A percentile compares a stretch with the other conserved stretches of the same genome.
Conservation (phyloP, 495 filamentous ascomycete species). For the Tuber borchii region DNA sequence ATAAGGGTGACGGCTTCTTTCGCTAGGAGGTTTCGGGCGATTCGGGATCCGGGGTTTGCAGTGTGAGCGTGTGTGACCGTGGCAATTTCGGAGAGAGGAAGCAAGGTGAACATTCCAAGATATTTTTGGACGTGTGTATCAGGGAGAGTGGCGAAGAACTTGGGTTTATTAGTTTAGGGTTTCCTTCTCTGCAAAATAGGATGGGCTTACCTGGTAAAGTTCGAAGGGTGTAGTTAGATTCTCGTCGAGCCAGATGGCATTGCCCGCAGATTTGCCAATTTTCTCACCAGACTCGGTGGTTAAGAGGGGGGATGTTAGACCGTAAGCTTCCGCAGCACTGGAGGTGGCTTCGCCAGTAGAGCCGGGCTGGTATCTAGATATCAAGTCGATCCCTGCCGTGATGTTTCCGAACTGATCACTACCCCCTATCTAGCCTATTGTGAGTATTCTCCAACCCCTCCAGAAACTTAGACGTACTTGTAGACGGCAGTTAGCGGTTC, state of each 20-base stretch:
- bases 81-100: conserved; percentile 60
- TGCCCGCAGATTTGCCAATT: conserved; percentile 91
- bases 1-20: conserved; percentile 70
- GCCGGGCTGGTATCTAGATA: conserved; percentile 43
- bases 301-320: conserved; percentile 82
- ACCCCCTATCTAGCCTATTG: conserved; percentile 73
- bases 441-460: neutral
- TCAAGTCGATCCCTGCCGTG: conserved; percentile 74
- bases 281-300: conserved; percentile 80
- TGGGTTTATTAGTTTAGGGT: conserved; percentile 18
- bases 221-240: conserved; percentile 75
- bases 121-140: conserved; percentile 73
- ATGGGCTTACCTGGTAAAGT: conserved; percentile 64
- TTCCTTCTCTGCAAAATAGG: neutral
- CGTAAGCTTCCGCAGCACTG: conserved; percentile 50
- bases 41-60: conserved; percentile 58
- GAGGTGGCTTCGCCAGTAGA: conserved; percentile 17
- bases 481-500: conserved; percentile 46
- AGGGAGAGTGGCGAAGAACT: conserved; percentile 74
- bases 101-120: conserved; percentile 85
- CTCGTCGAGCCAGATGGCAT: conserved; percentile 86
- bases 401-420: conserved; percentile 98
- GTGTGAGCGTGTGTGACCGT: conserved; percentile 60
- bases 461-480: conserved; percentile 21
- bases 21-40: conserved; percentile 76